Evolutionary conservation across 1,284 basidiomycete genomes (phyloP), one percentile per base, ranked within the genome.

Genomic region (Garcileccinum viscosum): DNA sequence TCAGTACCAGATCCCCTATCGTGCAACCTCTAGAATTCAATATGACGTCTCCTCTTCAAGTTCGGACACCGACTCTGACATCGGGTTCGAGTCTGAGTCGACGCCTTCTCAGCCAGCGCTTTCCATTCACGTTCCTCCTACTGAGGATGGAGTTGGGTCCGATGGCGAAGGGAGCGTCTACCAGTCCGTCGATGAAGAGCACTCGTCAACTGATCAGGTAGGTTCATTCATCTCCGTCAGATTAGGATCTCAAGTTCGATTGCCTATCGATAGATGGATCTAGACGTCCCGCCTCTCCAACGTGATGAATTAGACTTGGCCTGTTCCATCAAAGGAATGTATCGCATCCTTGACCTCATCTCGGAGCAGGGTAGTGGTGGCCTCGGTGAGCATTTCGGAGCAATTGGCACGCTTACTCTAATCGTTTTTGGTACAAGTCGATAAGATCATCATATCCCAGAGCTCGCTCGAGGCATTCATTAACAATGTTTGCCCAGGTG

Each of bases 391-490:
- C 53, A 37, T 62, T 27, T 38, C 5, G 32, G 14, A 63, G 4
- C 17, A 12, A 15, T 22, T 1, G 1, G 22, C 8, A 2, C 11
- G 0, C 19, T 14, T 37, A 12, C 37, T 59, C 19, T 38, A 14
- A 44, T 42, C 2, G 1, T 38, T 59, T 63, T 0, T 33, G 17
- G 50, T 22, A 27, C 62, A 69, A 89, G 87, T 87, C 53, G 87
- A 88, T 68, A 89, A 90, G 72, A 83, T 90, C 44, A 84, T 90
- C 75, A 89, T 89, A 62, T 82, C 82, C 22, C 85, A 87, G 74
- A 79, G 81, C 11, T 83, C 83, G 1, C 75, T 88, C 4, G 76
- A 81, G 67, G 74, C 76, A 3, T 82, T 88, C 64, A 80, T 87
- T 69, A 87, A 88, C 59, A 75, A 74, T 14, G 42, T 87, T 5